A percentile compares a stretch with the other conserved stretches of the same genome.
These are phyloP conservation scores for Aspergillus fructus DNA, from an alignment of 2,329 filamentous ascomycete genomes.

Conservation along the genomic window DNA sequence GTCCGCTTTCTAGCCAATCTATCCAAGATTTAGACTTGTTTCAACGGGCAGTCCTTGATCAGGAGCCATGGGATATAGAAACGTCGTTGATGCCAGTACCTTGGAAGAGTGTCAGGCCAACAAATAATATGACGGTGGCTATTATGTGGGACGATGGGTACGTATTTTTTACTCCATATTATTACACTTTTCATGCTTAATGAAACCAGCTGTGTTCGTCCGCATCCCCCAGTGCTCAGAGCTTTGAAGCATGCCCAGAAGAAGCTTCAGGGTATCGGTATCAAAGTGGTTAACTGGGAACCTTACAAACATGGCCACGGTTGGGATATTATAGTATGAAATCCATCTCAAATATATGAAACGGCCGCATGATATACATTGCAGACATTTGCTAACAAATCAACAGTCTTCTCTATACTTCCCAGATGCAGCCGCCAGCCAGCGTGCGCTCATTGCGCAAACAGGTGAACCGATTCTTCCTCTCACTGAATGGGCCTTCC, in stretches of 20 bases:
- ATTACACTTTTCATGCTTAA: not conserved
- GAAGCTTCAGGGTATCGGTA: constrained; percentile 43
- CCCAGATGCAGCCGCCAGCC: constrained; percentile 42
- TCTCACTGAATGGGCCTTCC: constrained; percentile 44
- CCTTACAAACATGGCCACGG: constrained; percentile 34
- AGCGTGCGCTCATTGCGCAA: constrained; percentile 33
- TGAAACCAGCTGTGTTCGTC: constrained; percentile 51
- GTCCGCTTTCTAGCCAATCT: constrained; percentile 27
- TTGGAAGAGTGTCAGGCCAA: constrained; percentile 34
- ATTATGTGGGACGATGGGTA: constrained; percentile 64
- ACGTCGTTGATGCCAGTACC: constrained; percentile 42
- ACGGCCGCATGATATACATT: not conserved
- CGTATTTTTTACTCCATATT: not conserved
- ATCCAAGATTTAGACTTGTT: constrained; percentile 39
- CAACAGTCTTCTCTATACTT: constrained; percentile 47
- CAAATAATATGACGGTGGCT: constrained; percentile 44
- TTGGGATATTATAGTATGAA: constrained; percentile 35
- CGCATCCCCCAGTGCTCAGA: constrained; percentile 64
- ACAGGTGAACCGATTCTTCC: constrained; percentile 48
- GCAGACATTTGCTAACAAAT: constrained; percentile 17
- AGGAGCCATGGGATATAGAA: constrained; percentile 45
- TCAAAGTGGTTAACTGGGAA: constrained; percentile 42
- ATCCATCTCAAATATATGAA: not conserved
- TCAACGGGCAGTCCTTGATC: constrained; percentile 37
- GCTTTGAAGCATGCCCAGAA: constrained; percentile 23